Percentiles rank a stretch among this genome's conserved stretches.
phyloP scores from a whole-genome alignment of 2,329 filamentous ascomycete genomes.

The Metarhizium guizhouense region DNA sequence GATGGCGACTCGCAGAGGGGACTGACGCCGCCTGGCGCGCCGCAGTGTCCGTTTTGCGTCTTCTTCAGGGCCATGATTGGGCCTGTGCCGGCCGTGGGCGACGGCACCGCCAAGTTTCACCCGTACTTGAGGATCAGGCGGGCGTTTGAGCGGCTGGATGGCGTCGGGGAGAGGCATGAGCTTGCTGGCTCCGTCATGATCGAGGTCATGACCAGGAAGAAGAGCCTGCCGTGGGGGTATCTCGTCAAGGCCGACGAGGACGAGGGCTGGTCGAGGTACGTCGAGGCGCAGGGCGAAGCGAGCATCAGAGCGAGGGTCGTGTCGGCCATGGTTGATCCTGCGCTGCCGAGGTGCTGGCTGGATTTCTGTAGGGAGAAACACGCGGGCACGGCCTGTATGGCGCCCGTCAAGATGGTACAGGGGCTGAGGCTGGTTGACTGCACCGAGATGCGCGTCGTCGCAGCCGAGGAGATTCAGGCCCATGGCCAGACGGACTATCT shows the following conservation, averaged over 20 bases:
- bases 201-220: conserved; percentile 27
- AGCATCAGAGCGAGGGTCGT: conserved; percentile 24
- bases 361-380: conserved; percentile 25
- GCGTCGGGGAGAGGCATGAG: conserved; percentile 26
- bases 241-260: conserved; percentile 21
- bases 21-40: not conserved
- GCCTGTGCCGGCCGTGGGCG: conserved; percentile 7
- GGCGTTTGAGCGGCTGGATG: conserved; percentile 26
- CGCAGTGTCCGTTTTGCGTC: conserved; percentile 26
- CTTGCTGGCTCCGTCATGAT: conserved; percentile 25
- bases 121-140: conserved; percentile 29
- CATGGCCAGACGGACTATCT: conserved; percentile 17
- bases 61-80: conserved; percentile 28
- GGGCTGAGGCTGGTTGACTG: conserved; percentile 26
- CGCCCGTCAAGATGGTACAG: conserved; percentile 11
- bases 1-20: not conserved
- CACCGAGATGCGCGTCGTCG: conserved; percentile 17
- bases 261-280: conserved; percentile 11
- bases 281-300: conserved; percentile 7
- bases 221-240: conserved; percentile 27
- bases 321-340: conserved; percentile 18
- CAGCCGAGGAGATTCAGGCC: conserved; percentile 17
- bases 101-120: conserved; percentile 22
- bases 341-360: conserved; percentile 24
- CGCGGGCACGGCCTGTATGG: conserved; percentile 13